These are phyloP conservation scores for Epithemia pelagica DNA, from an alignment of 108 stramenopile genomes.

Conservation along the genomic window DNA sequence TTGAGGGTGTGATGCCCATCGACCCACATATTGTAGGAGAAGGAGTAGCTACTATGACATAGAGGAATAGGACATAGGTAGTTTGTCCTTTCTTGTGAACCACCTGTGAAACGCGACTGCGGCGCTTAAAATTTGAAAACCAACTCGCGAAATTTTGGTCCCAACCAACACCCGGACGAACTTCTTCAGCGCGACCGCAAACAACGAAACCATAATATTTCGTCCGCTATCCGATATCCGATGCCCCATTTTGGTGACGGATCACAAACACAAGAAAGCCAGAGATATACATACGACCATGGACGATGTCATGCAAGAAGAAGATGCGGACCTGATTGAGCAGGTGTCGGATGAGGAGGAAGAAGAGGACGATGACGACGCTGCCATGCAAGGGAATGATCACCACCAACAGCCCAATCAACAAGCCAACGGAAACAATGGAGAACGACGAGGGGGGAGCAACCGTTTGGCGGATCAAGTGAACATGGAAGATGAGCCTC, in stretches of 20 bases:
- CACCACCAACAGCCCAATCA: neutral
- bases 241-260: no score
- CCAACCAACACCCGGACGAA: no score
- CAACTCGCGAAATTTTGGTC: neutral
- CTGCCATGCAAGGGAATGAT: neutral
- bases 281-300: neutral
- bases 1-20: no score
- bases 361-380: constrained; percentile 4
- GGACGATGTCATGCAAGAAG: constrained; percentile 13
- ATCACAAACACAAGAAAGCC: neutral
- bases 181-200: no score
- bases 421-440: neutral
- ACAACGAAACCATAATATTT: no score
- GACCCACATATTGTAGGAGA: no score
- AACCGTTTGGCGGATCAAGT: constrained; percentile 1
- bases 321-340: constrained; percentile 19
- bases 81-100: no score
- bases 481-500: constrained; percentile 63
- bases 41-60: no score
- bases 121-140: no score
- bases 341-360: constrained; percentile 14
- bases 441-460: neutral
- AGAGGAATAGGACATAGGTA: no score
- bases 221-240: no score
- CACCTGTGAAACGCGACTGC: no score